phyloP scores from a whole-genome alignment of 257 asterid genomes.

The Rhazya stricta region DNA sequence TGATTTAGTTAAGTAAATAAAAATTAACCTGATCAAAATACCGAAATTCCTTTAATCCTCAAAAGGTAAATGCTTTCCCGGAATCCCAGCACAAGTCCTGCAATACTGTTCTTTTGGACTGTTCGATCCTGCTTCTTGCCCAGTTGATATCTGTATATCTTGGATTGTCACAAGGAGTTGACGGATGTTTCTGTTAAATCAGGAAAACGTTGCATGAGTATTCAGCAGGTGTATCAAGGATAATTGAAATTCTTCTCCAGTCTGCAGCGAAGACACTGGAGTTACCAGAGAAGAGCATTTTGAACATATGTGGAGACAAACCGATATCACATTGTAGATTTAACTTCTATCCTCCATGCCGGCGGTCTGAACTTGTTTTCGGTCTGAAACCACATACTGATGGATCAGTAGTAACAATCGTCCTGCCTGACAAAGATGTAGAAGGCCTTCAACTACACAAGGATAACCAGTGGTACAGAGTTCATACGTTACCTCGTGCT shows the following conservation, averaged over 20 bases:
- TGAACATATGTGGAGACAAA: slow-evolving; percentile 34
- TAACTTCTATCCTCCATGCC: slow-evolving; percentile 57
- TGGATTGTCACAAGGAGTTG: no score
- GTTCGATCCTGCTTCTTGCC: not conserved
- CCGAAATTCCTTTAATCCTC: not conserved
- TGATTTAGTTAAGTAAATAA: not conserved
- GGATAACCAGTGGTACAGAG: slow-evolving; percentile 47
- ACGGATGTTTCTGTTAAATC: not conserved
- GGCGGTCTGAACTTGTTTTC: slow-evolving; percentile 43
- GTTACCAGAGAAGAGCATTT: slow-evolving; percentile 37
- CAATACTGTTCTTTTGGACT: no score
- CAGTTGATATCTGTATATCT: not conserved
- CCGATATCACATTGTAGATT: slow-evolving; percentile 33
- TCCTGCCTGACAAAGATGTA: slow-evolving; percentile 52
- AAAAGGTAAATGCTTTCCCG: no score
- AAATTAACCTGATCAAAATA: no score
- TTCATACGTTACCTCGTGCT: slow-evolving; percentile 41
- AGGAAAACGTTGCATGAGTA: slow-evolving; percentile 38
- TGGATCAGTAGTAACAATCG: slow-evolving; percentile 43
- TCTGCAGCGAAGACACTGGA: slow-evolving; percentile 37
- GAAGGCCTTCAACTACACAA: slow-evolving; percentile 52
- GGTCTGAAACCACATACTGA: slow-evolving; percentile 64
- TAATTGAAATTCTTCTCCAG: slow-evolving; percentile 27
- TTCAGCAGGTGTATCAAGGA: slow-evolving; percentile 11
- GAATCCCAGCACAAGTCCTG: no score